These are phyloP conservation scores for Phaseolus lunatus DNA, from an alignment of 306 rosid genomes.

Conservation along the genomic window DNA sequence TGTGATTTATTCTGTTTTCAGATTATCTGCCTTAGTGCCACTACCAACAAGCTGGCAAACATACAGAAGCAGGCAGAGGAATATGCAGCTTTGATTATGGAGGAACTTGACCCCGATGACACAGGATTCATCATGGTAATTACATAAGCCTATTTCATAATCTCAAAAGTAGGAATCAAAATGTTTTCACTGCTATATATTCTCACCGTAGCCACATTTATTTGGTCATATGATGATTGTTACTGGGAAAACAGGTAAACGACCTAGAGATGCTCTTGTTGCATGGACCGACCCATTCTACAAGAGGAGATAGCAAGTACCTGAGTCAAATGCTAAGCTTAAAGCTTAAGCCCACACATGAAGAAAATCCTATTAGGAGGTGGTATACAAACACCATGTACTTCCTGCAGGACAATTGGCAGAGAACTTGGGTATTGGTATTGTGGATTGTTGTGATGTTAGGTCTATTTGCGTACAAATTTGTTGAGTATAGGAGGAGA, in stretches of 20 bases:
- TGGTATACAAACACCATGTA: slow-evolving; percentile 47
- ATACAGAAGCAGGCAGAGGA: slow-evolving; percentile 72
- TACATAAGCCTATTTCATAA: slow-evolving; percentile 27
- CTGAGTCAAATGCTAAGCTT: slow-evolving; percentile 65
- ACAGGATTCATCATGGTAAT: slow-evolving; percentile 71
- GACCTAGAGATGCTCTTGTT: slow-evolving; percentile 61
- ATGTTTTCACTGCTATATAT: background rate
- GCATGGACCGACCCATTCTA: slow-evolving; percentile 56
- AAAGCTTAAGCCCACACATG: slow-evolving; percentile 55
- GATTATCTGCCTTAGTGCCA: slow-evolving; percentile 72
- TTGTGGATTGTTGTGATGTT: slow-evolving; percentile 61
- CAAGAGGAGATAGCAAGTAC: slow-evolving; percentile 57
- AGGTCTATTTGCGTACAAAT: slow-evolving; percentile 61
- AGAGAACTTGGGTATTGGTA: slow-evolving; percentile 61
- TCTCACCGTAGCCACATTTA: slow-evolving; percentile 38
- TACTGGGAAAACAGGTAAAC: slow-evolving; percentile 54
- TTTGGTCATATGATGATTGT: slow-evolving; percentile 35
- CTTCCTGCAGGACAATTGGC: slow-evolving; percentile 72
- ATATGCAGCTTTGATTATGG: slow-evolving; percentile 82
- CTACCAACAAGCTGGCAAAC: slow-evolving; percentile 70
- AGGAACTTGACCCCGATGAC: slow-evolving; percentile 70
- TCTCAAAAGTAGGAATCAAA: background rate
- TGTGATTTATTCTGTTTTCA: slow-evolving; percentile 44
- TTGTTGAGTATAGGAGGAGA: slow-evolving; percentile 51
- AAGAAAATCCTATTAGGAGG: slow-evolving; percentile 47